Evolutionary conservation across 768 basidiomycete genomes (phyloP).

Genomic region (Lactarius evosmus): DNA sequence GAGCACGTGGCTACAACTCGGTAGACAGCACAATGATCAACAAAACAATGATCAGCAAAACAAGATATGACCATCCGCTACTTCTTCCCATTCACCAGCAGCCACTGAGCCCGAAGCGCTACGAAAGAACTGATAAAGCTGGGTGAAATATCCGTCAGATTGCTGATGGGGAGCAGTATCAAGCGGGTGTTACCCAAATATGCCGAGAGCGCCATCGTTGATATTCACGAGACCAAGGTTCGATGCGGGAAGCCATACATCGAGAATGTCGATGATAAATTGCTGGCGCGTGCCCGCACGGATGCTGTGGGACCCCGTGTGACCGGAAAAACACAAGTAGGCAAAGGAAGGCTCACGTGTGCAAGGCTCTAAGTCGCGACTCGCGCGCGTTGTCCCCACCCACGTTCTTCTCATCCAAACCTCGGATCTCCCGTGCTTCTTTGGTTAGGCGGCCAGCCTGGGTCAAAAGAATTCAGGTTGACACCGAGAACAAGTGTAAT

Average conservation of each 20-base stretch:
- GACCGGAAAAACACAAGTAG: conserved; percentile 16
- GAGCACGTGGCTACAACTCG: not conserved
- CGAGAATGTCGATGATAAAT: conserved; percentile 78
- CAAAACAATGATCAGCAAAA: not conserved
- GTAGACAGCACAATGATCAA: not conserved
- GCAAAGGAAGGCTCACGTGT: conserved; percentile 42
- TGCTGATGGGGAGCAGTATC: conserved; percentile 2
- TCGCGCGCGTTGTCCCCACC: conserved; percentile 64
- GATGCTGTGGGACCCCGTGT: conserved; percentile 41
- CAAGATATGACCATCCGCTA: not conserved
- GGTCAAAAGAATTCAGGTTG: not conserved
- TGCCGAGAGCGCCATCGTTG: conserved; percentile 82
- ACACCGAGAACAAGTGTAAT: not conserved
- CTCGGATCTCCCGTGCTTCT: conserved; percentile 53
- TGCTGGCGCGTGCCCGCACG: conserved; percentile 69
- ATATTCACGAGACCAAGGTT: conserved; percentile 70
- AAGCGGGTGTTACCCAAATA: conserved; percentile 66
- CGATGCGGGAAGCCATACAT: conserved; percentile 87
- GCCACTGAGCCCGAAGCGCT: conserved; percentile 26
- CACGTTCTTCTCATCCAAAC: conserved; percentile 64
- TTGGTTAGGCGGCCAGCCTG: conserved; percentile 61
- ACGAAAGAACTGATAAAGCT: conserved; percentile 55
- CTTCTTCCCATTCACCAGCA: conserved; percentile 20
- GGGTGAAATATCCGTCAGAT: conserved; percentile 14
- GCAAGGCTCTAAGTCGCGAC: conserved; percentile 54